These are phyloP conservation scores for Lentinula aciculospora DNA, from an alignment of 768 basidiomycete genomes.

Conservation along the genomic window DNA sequence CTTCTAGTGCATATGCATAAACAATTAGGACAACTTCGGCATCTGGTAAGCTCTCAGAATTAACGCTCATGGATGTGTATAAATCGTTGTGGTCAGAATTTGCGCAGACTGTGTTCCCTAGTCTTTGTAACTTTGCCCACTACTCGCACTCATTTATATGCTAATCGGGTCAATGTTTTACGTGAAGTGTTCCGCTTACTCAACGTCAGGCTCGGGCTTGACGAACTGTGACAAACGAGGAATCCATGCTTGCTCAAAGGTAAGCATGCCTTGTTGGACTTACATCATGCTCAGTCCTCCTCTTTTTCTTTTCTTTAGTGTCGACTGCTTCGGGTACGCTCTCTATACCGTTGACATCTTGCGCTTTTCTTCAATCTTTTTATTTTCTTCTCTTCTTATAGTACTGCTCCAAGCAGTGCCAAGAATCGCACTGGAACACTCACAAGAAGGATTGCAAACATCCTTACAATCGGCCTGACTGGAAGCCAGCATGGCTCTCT, in stretches of 20 bases:
- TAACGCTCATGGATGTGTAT: too few species aligned
- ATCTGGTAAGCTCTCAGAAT: too few species aligned
- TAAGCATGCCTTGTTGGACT: not conserved
- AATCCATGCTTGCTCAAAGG: not conserved
- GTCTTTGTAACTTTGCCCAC: not conserved
- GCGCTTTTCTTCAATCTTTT: not conserved
- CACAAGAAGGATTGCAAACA: slow-evolving; percentile 31
- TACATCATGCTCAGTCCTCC: not conserved
- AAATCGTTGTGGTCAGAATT: not conserved
- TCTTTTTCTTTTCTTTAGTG: not conserved
- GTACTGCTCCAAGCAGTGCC: slow-evolving; percentile 45
- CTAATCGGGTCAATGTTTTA: not conserved
- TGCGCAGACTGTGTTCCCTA: not conserved
- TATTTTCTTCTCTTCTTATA: not conserved
- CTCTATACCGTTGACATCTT: not conserved
- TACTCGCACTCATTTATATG: too few species aligned
- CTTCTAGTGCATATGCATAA: too few species aligned
- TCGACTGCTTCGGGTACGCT: not conserved
- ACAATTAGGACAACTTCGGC: too few species aligned
- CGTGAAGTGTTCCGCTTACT: not conserved
- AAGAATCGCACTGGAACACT: slow-evolving; percentile 30
- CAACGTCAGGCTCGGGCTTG: not conserved
- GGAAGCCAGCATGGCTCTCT: slow-evolving; percentile 17
- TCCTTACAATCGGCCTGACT: slow-evolving; percentile 14
- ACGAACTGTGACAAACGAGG: not conserved